Evolutionary conservation across 1,284 basidiomycete species (phyloP), one percentile per base, ranked within the genome.

Genomic region (Puccinia horiana): DNA sequence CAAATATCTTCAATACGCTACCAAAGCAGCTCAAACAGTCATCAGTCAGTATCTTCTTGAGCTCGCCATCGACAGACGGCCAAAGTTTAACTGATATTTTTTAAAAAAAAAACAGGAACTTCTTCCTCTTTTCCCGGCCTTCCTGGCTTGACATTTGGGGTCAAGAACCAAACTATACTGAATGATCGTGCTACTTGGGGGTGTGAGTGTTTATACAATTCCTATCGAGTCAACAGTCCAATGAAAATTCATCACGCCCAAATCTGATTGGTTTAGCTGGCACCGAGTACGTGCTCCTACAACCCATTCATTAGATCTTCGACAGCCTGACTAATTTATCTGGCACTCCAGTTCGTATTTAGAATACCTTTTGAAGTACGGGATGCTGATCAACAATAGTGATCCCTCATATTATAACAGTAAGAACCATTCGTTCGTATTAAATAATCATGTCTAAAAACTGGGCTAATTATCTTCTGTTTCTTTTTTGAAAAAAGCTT

Each of bases 281-380:
- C 26, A 58, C 70, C 6, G 79, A 81, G 79, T 81, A 49, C 5
- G 79, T 81, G 0, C 23, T 42, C n/a, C 44, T 37, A 0, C 18
- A 9, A 26, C 11, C 35, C 12, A 11, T 54, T 52, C 70, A 47
- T 9, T 18, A 69, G 58, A 70, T 79, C 5, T 37, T 16, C 1
- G 12, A 9, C 35, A 49, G 20, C 37, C 23, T 42, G 20, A 61
- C 37, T 35, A 42, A 54, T 2, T 58, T 3, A 9, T 35, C 2
- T 44, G 6, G 26, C 29, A 26, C 26, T 52, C 23, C 49, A 82
- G 80, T 63, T 82, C 80, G 20, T 82, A 82, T 40, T 58, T 74
- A 23, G 80, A 82, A 69, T 82, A 82, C 52, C 58, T 82, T 14
- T 58, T 82, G 47, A 82, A 82, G 72, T 82, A 82, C 49, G 54